Conservation (phyloP, 768 basidiomycete genomes). For the Fomitopsis serialis region DNA sequence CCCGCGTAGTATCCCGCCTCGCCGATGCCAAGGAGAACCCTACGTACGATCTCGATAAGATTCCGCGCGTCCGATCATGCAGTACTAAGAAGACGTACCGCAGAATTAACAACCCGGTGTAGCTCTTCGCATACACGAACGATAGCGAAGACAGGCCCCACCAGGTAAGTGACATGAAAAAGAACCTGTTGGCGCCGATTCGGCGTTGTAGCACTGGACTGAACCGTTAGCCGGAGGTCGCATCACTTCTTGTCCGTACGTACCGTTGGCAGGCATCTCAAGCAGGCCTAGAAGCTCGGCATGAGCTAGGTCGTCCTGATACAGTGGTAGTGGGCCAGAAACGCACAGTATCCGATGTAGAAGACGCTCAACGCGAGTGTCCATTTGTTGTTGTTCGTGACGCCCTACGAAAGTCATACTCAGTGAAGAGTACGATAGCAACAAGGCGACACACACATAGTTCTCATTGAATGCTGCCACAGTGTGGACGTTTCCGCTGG, state of each 20-base stretch:
- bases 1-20: constrained; percentile 58
- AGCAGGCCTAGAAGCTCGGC: constrained; percentile 35
- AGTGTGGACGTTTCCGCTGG: constrained; percentile 52
- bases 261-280: constrained; percentile 55
- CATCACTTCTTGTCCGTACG: no score
- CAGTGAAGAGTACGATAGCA: neutral
- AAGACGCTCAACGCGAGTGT: constrained; percentile 53
- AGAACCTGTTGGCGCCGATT: constrained; percentile 56
- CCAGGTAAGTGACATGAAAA: constrained; percentile 46
- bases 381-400: constrained; percentile 50
- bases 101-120: constrained; percentile 40
- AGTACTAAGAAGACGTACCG: constrained; percentile 34
- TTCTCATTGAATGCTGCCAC: constrained; percentile 47
- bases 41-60: constrained; percentile 13
- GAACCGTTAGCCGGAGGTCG: no score
- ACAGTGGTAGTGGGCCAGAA: no score
- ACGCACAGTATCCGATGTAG: constrained; percentile 54
- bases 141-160: constrained; percentile 53
- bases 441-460: constrained; percentile 31
- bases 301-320: no score
- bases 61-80: neutral
- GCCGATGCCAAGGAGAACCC: constrained; percentile 55
- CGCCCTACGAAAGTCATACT: constrained; percentile 29
- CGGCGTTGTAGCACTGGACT: constrained; percentile 46
- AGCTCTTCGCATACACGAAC: constrained; percentile 51